Percentiles rank a stretch among this genome's conserved stretches.
Conservation (phyloP, 2,329 filamentous ascomycete genomes). For the Coniochaeta sp. region DNA sequence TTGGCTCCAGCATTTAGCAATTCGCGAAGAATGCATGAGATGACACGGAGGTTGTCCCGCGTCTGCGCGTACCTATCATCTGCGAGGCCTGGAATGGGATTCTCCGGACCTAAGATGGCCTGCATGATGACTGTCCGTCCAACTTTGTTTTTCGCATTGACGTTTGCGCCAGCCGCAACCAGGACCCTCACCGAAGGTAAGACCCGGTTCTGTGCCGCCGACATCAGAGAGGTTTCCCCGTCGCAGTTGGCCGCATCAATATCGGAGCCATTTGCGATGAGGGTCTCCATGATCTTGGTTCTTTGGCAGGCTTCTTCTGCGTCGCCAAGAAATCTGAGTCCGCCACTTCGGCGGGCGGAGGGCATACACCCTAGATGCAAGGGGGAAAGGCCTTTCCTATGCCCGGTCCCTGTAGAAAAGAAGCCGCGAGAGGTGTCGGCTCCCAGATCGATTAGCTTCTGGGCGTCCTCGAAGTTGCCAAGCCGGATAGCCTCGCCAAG, state of each 20-base stretch:
- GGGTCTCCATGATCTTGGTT: conserved; percentile 13
- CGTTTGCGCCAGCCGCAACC: conserved; percentile 11
- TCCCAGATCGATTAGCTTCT: conserved; percentile 15
- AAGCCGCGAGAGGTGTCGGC: conserved; percentile 15
- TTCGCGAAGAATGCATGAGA: background rate
- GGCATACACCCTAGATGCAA: conserved; percentile 19
- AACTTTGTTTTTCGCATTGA: conserved; percentile 7
- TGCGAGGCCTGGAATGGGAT: background rate
- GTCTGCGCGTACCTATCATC: background rate
- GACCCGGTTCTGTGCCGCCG: conserved; percentile 14
- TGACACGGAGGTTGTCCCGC: background rate
- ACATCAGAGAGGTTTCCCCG: conserved; percentile 16
- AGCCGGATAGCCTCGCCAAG: conserved; percentile 18
- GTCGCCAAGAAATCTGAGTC: conserved; percentile 4
- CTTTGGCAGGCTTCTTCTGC: conserved; percentile 7
- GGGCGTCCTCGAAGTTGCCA: conserved; percentile 14
- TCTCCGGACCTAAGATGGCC: background rate
- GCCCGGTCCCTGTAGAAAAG: conserved; percentile 9
- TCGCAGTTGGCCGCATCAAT: conserved; percentile 14
- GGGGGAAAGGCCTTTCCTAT: conserved; percentile 14
- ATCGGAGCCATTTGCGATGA: conserved; percentile 12
- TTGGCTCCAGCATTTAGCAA: background rate
- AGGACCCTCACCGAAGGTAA: conserved; percentile 14
- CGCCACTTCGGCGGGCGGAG: conserved; percentile 10
- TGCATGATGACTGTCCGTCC: background rate